phyloP scores from a whole-genome alignment of 805 yeast genomes.

The Candida sithepensis region DNA sequence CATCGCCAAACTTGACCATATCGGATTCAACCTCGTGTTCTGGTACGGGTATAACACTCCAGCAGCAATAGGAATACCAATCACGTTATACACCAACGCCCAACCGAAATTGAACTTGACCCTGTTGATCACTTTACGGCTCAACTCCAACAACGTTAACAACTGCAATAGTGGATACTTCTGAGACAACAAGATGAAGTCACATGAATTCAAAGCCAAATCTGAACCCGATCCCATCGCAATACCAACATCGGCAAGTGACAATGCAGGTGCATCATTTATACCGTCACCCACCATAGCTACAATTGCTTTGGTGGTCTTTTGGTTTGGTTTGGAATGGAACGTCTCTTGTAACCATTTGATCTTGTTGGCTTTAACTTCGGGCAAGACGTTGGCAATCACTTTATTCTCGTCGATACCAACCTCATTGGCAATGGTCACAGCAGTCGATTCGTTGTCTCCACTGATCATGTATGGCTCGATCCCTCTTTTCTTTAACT shows the following conservation, averaged over 20 bases:
- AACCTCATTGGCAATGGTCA: conserved; percentile 49
- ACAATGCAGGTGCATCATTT: conserved; percentile 78
- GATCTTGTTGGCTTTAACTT: conserved; percentile 62
- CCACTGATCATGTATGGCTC: conserved; percentile 77
- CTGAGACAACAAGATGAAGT: conserved; percentile 62
- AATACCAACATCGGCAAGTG: conserved; percentile 72
- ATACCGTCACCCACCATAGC: conserved; percentile 87
- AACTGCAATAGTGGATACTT: conserved; percentile 48
- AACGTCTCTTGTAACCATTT: conserved; percentile 49
- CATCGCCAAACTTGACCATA: conserved; percentile 69
- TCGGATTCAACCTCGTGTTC: conserved; percentile 54
- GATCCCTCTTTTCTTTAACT: conserved; percentile 39
- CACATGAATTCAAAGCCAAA: conserved; percentile 69
- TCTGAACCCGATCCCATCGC: conserved; percentile 78
- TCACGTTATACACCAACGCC: conserved; percentile 54
- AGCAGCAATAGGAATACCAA: conserved; percentile 64
- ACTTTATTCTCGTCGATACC: conserved; percentile 51
- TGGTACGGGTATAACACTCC: conserved; percentile 58
- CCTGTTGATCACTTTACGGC: conserved; percentile 46
- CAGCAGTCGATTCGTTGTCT: conserved; percentile 55
- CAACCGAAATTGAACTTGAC: conserved; percentile 57
- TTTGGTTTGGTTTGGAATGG: conserved; percentile 16
- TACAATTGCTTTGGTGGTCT: conserved; percentile 34
- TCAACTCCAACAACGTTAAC: conserved; percentile 50
- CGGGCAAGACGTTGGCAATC: conserved; percentile 70